Evolutionary conservation across 2,329 filamentous ascomycete species (phyloP), one percentile per base, ranked within the genome.

Genomic region (Bisporella sp.): DNA sequence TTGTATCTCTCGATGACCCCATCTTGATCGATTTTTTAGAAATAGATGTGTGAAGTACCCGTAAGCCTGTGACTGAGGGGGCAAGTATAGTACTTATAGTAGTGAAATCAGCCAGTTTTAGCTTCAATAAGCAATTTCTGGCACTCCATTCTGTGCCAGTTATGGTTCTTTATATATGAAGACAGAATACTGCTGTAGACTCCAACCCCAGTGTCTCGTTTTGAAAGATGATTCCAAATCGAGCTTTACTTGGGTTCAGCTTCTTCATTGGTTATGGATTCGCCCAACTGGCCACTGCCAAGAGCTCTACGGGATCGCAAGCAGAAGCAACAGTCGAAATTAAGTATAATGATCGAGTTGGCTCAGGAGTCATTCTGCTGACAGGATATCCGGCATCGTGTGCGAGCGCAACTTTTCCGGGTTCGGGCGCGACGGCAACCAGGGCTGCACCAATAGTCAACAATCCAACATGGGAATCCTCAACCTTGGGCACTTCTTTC

Each of bases 291-390:
- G 21, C 32, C 46, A 37, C 31, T 35, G 45, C 49, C 46, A 21
- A 52, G 43, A 54, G 50, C 49, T 44, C 40, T 50, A 52, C 30
- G 28, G 29, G 32, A 46, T 45, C 50, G 35, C 33, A 52, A 52
- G 47, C 50, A 50, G 50, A 54, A 46, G 52, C 44, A 52, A 52
- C 44, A 21, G 46, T 54, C 44, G 52, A 52, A 48, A 52, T 54
- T 28, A 44, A 54, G 52, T 52, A 52, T 30, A 40, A 50, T 54
- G 44, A 47, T 39, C 31, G 52, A 52, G 50, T 52, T 41, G 37
- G 52, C 47, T 52, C 47, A 37, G 45, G 50, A 41, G 50, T 49
- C 33, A 54, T 54, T 44, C 46, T 51, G 39, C 47, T 53, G 28
- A 53, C 42, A 49, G 51, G 46, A 45, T 33, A 51, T 13, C 50